Conservation (phyloP, 2,329 filamentous ascomycete species). For the Pleoardoris graminearum region DNA sequence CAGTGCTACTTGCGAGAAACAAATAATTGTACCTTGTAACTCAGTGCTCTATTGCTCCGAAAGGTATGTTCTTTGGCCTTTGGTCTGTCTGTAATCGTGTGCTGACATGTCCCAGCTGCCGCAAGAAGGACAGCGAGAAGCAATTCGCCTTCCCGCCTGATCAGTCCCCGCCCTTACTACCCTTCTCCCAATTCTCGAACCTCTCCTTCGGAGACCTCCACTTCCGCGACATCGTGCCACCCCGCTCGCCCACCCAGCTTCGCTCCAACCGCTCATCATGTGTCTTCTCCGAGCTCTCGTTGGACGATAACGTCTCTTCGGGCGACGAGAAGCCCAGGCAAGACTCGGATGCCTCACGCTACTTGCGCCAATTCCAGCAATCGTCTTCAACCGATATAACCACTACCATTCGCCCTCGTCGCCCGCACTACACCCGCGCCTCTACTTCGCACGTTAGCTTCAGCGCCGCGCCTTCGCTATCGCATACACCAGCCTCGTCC, state of each 20-base stretch:
- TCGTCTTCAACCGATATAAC: slow-evolving; percentile 25
- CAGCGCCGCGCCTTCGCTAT: slow-evolving; percentile 50
- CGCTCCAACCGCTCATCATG: slow-evolving; percentile 45
- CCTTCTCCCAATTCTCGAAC: slow-evolving; percentile 38
- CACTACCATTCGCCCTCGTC: slow-evolving; percentile 25
- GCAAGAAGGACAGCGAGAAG: slow-evolving; percentile 51
- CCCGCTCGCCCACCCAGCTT: slow-evolving; percentile 50
- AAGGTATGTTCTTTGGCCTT: slow-evolving; percentile 51
- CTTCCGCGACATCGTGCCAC: slow-evolving; percentile 52
- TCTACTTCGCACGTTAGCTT: slow-evolving; percentile 42
- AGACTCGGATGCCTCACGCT: slow-evolving; percentile 47
- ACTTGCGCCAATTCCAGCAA: slow-evolving; percentile 48
- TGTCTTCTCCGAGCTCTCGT: slow-evolving; percentile 49
- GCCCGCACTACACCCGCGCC: slow-evolving; percentile 42
- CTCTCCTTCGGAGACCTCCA: slow-evolving; percentile 46
- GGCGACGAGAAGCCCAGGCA: slow-evolving; percentile 30
- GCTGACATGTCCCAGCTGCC: slow-evolving; percentile 46
- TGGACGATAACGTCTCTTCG: slow-evolving; percentile 38
- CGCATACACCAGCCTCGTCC: slow-evolving; percentile 52
- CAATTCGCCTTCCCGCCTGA: slow-evolving; percentile 33
- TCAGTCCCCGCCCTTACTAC: slow-evolving; percentile 43
- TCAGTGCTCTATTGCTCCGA: slow-evolving; percentile 67
- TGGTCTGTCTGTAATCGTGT: not conserved
- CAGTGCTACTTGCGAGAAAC: slow-evolving; percentile 67
- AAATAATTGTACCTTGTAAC: slow-evolving; percentile 64